phyloP scores from a whole-genome alignment of 2,329 filamentous ascomycete genomes.

The Fusarium sp. region DNA sequence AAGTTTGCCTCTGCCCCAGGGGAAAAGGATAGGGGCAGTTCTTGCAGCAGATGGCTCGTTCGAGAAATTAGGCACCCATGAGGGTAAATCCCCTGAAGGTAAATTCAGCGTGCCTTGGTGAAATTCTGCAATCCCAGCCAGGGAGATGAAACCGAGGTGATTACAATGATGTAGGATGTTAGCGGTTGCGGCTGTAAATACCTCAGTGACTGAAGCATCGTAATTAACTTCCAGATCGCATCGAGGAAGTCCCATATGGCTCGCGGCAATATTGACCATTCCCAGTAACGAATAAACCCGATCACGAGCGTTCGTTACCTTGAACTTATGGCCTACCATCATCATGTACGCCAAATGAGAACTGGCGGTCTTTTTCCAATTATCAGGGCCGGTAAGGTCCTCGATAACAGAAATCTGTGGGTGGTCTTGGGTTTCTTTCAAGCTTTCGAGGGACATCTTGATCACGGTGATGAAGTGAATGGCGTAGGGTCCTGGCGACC shows the following conservation, averaged over 20 bases:
- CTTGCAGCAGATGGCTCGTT: neutral
- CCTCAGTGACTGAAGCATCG: neutral
- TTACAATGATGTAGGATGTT: neutral
- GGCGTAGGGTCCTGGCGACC: neutral
- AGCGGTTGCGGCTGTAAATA: neutral
- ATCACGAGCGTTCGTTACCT: neutral
- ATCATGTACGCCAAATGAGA: neutral
- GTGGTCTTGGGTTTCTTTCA: fast-evolving
- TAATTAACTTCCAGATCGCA: neutral
- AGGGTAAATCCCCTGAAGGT: neutral
- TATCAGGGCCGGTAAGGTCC: neutral
- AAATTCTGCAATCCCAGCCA: neutral
- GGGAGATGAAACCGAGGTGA: neutral
- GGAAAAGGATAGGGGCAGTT: neutral
- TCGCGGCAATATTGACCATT: neutral
- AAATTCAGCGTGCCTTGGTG: neutral
- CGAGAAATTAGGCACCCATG: neutral
- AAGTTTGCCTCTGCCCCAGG: neutral
- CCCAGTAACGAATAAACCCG: neutral
- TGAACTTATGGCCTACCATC: neutral
- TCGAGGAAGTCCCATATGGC: neutral
- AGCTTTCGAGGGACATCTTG: neutral
- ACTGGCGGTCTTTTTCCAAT: neutral
- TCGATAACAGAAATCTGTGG: neutral
- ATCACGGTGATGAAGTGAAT: neutral